A percentile compares a stretch with the other conserved stretches of the same genome.
These are phyloP conservation scores for Pseudoscleropodium purum DNA, from an alignment of 225 moss, liverwort and hornwort species.

Conservation along the genomic window DNA sequence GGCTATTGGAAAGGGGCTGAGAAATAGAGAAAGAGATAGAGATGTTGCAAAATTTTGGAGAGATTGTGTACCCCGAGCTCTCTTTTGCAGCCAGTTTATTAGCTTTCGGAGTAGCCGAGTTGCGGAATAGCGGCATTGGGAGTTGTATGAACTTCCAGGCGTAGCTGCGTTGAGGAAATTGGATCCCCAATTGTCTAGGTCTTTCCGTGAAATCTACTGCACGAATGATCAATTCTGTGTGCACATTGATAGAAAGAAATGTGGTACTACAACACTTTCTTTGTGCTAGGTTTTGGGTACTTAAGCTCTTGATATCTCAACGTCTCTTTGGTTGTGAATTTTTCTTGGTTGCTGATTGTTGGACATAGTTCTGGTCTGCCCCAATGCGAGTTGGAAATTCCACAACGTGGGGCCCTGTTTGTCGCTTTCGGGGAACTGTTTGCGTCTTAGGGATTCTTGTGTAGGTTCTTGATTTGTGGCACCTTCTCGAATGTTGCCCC, in stretches of 20 bases:
- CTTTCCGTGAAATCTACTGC: not conserved
- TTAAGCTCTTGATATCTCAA: not conserved
- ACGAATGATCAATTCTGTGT: not conserved
- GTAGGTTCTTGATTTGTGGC: not conserved
- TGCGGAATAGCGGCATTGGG: not conserved
- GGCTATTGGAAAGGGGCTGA: not conserved
- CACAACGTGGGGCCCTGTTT: not conserved
- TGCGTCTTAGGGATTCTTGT: not conserved
- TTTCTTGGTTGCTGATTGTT: not conserved
- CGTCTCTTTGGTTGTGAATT: not conserved
- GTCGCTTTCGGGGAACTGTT: not conserved
- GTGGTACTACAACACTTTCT: not conserved
- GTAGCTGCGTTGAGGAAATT: not conserved
- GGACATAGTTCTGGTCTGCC: not conserved
- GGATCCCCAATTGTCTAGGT: not conserved
- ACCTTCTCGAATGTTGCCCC: not conserved
- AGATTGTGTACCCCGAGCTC: not conserved
- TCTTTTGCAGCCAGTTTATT: not conserved
- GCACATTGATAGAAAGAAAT: not conserved
- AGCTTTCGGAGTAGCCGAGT: not conserved
- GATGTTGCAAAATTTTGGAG: not conserved
- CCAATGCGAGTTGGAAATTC: not conserved
- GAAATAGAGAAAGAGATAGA: not conserved
- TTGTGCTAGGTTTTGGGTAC: slow-evolving; percentile 1
- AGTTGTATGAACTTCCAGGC: not conserved